Conservation (phyloP, 2,329 filamentous ascomycete species). For the Didymosphaeria variabile region DNA sequence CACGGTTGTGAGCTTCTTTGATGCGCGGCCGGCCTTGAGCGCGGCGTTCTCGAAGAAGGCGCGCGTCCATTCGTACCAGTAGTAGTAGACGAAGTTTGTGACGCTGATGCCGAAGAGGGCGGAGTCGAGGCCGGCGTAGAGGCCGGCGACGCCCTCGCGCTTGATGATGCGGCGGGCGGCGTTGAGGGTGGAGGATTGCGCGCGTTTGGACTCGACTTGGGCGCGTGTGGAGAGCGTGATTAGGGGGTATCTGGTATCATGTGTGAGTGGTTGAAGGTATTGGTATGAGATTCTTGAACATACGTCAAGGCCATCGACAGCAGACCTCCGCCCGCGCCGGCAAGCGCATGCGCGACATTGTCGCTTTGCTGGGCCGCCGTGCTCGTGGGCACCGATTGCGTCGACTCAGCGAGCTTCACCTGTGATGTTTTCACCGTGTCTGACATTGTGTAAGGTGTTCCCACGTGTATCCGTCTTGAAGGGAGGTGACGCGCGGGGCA, state of each 20-base stretch:
- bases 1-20: constrained; percentile 84
- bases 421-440: constrained; percentile 41
- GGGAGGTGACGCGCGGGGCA: constrained; percentile 23
- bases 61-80: constrained; percentile 99
- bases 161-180: constrained; percentile 88
- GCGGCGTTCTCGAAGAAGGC: constrained; percentile 84
- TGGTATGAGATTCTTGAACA: constrained; percentile 28
- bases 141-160: constrained; percentile 85
- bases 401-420: constrained; percentile 48
- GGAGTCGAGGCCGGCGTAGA: constrained; percentile 93
- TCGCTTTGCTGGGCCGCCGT: constrained; percentile 84
- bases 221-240: constrained; percentile 97
- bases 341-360: constrained; percentile 94
- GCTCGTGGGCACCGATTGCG: constrained; percentile 58
- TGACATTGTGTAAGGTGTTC: constrained; percentile 36
- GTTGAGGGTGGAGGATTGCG: constrained; percentile 82
- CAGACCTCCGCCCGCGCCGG: constrained; percentile 91
- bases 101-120: constrained; percentile 97
- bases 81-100: constrained; percentile 99
- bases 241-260: constrained; percentile 77
- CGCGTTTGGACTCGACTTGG: constrained; percentile 95
- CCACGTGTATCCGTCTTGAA: constrained; percentile 13
- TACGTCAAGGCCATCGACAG: constrained; percentile 96
- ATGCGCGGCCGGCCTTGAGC: constrained; percentile 73
- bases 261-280: constrained; percentile 5